These are phyloP conservation scores for Arabidopsis hybrid DNA, from an alignment of 441 rosid species.

Conservation along the genomic window DNA sequence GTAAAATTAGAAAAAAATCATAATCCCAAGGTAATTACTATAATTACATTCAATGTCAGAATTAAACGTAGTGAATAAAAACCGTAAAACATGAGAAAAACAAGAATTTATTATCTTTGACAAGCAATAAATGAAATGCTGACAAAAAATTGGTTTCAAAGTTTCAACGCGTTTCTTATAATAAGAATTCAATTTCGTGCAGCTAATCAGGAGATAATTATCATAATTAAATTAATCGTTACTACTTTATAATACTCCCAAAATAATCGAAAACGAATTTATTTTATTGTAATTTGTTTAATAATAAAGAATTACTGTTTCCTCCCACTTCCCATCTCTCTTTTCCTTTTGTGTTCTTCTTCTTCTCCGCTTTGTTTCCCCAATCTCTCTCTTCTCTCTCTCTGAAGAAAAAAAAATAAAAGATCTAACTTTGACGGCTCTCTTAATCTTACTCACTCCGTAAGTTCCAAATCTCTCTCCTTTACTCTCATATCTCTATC, in stretches of 20 bases:
- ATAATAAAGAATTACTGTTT: constrained; percentile 38
- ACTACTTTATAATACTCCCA: not conserved
- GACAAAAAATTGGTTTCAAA: constrained; percentile 30
- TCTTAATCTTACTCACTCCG: constrained; percentile 39
- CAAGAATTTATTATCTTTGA: constrained; percentile 13
- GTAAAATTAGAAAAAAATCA: too few relatives aligned
- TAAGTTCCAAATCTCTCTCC: constrained; percentile 51
- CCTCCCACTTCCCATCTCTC: constrained; percentile 36
- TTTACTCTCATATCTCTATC: not conserved
- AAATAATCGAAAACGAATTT: constrained; percentile 8
- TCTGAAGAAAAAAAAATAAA: constrained; percentile 16
- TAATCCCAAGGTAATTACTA: not conserved
- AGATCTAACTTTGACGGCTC: constrained; percentile 36
- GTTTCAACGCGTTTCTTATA: constrained; percentile 40
- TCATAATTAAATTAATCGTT: constrained; percentile 26
- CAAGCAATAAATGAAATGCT: constrained; percentile 35
- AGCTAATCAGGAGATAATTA: constrained; percentile 43
- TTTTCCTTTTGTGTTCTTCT: constrained; percentile 36
- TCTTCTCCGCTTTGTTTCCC: constrained; percentile 17
- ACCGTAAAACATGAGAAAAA: constrained; percentile 22
- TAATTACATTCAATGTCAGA: not conserved
- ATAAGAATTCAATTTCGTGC: constrained; percentile 32
- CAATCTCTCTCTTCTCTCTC: constrained; percentile 36
- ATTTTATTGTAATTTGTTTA: not conserved
- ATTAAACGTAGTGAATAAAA: constrained; percentile 1